phyloP scores from a whole-genome alignment of 108 stramenopile species.

The Aurantiochytrium sp. region DNA sequence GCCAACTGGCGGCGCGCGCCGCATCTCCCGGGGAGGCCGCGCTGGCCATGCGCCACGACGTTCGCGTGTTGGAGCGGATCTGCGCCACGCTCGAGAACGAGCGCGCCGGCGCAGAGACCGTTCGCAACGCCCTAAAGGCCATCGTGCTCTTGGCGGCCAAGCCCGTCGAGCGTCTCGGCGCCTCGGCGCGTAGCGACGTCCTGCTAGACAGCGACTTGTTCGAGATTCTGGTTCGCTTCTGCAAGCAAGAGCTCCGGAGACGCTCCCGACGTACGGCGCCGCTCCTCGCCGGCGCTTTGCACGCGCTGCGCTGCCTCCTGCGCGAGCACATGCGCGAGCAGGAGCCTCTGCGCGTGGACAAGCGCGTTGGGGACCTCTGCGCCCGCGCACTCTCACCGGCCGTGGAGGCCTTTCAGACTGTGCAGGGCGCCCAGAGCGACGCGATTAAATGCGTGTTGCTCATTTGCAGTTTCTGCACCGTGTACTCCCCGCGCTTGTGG shows the following conservation, averaged over 20 bases:
- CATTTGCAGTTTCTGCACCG: neutral
- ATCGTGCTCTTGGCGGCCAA: neutral
- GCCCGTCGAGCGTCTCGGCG: neutral
- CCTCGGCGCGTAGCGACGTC: neutral
- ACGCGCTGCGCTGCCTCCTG: neutral
- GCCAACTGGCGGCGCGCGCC: neutral
- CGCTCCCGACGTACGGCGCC: neutral
- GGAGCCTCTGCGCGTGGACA: neutral
- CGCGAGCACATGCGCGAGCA: neutral
- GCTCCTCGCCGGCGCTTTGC: neutral
- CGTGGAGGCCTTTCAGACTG: neutral
- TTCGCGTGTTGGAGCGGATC: neutral
- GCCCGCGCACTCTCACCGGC: neutral
- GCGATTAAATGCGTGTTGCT: neutral
- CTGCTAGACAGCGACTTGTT: neutral
- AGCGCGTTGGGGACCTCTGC: neutral
- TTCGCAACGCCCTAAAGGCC: neutral
- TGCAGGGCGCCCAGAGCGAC: neutral
- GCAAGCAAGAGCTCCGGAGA: neutral
- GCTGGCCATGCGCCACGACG: neutral
- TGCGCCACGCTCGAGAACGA: neutral
- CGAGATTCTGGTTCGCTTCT: neutral
- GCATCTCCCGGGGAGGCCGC: neutral
- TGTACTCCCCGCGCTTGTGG: neutral
- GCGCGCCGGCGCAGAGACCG: neutral